Evolutionary conservation across 148 eudicot genomes (phyloP).

Genomic region (Gaultheria prostrata): DNA sequence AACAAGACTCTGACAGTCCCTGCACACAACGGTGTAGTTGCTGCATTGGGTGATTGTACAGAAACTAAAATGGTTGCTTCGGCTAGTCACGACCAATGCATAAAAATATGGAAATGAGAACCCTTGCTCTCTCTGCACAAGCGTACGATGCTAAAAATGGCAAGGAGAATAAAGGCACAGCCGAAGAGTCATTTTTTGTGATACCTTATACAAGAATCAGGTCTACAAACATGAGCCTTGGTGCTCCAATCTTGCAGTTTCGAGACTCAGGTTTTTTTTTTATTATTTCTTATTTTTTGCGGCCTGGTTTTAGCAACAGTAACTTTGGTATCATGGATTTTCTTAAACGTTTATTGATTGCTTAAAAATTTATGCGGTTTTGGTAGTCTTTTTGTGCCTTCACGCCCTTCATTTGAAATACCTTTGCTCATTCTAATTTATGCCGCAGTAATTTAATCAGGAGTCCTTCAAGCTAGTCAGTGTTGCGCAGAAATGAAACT

Average conservation of each 20-base stretch:
- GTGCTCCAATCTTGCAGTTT: not conserved
- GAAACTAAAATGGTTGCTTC: constrained; percentile 39
- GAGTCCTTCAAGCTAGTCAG: too few species aligned
- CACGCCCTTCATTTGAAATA: not conserved
- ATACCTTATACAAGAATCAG: not conserved
- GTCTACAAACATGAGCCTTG: not conserved
- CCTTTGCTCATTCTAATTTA: not conserved
- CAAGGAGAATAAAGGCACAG: not conserved
- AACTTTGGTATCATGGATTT: not conserved
- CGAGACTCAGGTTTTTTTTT: not conserved
- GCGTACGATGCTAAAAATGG: not conserved
- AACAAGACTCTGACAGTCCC: constrained; percentile 14
- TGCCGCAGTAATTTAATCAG: too few species aligned
- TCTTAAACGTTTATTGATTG: not conserved
- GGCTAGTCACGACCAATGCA: constrained; percentile 37
- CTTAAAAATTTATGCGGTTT: not conserved
- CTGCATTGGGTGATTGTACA: constrained; percentile 40
- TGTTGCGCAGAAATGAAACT: too few species aligned
- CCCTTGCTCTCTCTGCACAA: not conserved
- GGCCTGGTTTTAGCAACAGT: not conserved
- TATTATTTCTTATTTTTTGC: not conserved
- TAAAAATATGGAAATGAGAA: constrained; percentile 41
- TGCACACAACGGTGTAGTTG: constrained; percentile 32
- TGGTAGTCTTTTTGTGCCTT: not conserved
- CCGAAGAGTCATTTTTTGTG: not conserved